Evolutionary conservation across 179 eudicot species (phyloP).

Genomic region (Amaranthus tricolor): DNA sequence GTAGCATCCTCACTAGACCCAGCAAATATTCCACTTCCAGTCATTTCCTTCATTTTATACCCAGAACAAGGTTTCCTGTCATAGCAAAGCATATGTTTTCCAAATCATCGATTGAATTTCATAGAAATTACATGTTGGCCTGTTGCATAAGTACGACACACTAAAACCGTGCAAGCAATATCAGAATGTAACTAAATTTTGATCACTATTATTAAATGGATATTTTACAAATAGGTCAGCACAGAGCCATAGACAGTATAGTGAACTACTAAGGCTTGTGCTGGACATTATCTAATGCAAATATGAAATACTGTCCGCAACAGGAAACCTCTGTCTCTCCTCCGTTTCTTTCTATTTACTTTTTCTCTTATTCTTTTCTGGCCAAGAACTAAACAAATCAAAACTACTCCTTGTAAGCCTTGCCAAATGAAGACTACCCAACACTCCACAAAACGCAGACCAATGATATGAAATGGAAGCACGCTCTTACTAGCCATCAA

Average conservation of each 20-base stretch:
- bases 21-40: slow-evolving; percentile 87
- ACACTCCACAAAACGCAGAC: too few species aligned
- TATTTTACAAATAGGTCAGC: background rate
- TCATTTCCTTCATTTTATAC: slow-evolving; percentile 86
- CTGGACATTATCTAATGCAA: background rate
- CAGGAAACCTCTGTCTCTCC: too few species aligned
- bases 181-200: background rate
- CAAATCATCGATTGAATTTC: background rate
- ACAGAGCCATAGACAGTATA: too few species aligned
- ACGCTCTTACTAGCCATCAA: too few species aligned
- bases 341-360: too few species aligned
- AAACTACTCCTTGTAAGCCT: too few species aligned
- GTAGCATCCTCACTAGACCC: slow-evolving; percentile 44
- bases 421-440: too few species aligned
- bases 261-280: background rate
- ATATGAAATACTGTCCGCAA: too few species aligned
- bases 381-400: too few species aligned
- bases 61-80: slow-evolving; percentile 81
- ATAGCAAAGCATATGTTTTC: slow-evolving; percentile 7
- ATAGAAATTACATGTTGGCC: background rate
- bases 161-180: background rate
- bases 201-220: background rate
- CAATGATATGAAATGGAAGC: too few species aligned
- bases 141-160: background rate
- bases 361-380: too few species aligned